Conservation (phyloP, 768 basidiomycete species). For the Cubamyces sp. region DNA sequence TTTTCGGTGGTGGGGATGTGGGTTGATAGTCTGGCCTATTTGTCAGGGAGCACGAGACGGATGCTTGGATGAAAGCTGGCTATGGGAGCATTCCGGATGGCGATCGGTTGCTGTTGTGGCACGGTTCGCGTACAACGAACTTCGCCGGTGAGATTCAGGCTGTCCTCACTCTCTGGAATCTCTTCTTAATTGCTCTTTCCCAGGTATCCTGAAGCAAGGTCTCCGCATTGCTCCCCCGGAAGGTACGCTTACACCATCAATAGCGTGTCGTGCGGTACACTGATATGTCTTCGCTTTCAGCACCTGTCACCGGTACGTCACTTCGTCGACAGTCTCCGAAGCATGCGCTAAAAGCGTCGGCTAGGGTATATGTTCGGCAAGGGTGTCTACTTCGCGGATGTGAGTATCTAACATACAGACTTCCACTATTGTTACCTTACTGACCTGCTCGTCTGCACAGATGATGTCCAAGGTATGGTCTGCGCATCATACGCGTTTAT, state of each 20-base stretch:
- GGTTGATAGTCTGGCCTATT: too few relatives aligned
- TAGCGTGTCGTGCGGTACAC: not conserved
- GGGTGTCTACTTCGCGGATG: slow-evolving; percentile 68
- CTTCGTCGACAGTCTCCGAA: not conserved
- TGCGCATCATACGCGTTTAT: not conserved
- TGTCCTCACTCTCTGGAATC: not conserved
- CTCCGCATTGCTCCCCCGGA: slow-evolving; percentile 68
- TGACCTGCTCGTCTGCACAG: slow-evolving; percentile 33
- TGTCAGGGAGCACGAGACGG: slow-evolving; percentile 39
- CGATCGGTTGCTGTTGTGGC: slow-evolving; percentile 63
- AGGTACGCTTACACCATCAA: slow-evolving; percentile 39
- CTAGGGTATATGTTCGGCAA: slow-evolving; percentile 66
- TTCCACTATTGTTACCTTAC: not conserved
- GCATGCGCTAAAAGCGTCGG: not conserved
- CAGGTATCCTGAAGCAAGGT: slow-evolving; percentile 64
- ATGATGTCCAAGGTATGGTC: slow-evolving; percentile 63
- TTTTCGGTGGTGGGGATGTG: not conserved
- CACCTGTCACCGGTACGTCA: slow-evolving; percentile 50
- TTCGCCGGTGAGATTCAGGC: slow-evolving; percentile 50
- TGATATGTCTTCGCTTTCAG: slow-evolving; percentile 31
- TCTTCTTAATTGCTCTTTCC: not conserved
- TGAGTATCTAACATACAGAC: slow-evolving; percentile 32
- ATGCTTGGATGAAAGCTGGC: slow-evolving; percentile 50
- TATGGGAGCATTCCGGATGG: slow-evolving; percentile 48
- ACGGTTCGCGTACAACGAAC: slow-evolving; percentile 65